These are phyloP conservation scores for Neophaeococcomyces mojaviensis DNA, from an alignment of 2,329 filamentous ascomycete species.

Conservation along the genomic window DNA sequence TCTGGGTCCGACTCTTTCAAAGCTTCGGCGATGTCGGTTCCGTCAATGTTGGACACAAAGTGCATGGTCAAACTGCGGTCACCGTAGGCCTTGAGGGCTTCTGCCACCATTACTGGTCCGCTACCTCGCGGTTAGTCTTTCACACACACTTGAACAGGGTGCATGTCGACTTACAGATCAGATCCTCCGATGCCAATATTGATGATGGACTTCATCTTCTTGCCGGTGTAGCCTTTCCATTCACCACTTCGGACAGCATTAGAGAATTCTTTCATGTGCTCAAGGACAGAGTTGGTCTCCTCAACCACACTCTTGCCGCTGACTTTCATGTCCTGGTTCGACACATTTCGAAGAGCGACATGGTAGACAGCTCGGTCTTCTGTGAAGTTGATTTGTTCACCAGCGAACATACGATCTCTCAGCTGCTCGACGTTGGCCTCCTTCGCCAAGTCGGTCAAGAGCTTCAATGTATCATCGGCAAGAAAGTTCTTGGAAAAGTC, in stretches of 20 bases:
- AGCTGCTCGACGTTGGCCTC: conserved; percentile 88
- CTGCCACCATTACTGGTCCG: conserved; percentile 97
- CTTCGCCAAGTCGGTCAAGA: conserved; percentile 82
- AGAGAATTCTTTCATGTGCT: conserved; percentile 98
- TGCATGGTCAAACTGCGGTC: conserved; percentile 79
- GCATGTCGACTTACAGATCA: conserved; percentile 66
- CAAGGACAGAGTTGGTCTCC: conserved; percentile 79
- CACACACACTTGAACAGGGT: background rate
- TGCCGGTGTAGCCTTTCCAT: conserved; percentile 96
- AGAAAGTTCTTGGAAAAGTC: conserved; percentile 99
- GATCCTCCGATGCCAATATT: conserved; percentile 98
- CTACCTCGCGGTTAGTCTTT: conserved; percentile 40
- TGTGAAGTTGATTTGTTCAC: conserved; percentile 99
- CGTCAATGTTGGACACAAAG: conserved; percentile 99
- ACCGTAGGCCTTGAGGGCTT: conserved; percentile 92
- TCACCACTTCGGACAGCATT: conserved; percentile 88
- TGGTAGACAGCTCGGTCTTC: conserved; percentile 96
- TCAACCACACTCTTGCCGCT: conserved; percentile 91
- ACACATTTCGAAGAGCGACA: conserved; percentile 82
- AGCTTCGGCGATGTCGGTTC: conserved; percentile 93
- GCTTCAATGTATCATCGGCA: conserved; percentile 79
- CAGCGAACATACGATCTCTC: conserved; percentile 93
- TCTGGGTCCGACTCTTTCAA: conserved; percentile 83
- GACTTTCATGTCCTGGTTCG: conserved; percentile 72
- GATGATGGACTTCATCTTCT: conserved; percentile 92